Base-by-base conservation (phyloP, 2,329 filamentous ascomycete genomes). In the Ophiocordyceps robertsii region DNA sequence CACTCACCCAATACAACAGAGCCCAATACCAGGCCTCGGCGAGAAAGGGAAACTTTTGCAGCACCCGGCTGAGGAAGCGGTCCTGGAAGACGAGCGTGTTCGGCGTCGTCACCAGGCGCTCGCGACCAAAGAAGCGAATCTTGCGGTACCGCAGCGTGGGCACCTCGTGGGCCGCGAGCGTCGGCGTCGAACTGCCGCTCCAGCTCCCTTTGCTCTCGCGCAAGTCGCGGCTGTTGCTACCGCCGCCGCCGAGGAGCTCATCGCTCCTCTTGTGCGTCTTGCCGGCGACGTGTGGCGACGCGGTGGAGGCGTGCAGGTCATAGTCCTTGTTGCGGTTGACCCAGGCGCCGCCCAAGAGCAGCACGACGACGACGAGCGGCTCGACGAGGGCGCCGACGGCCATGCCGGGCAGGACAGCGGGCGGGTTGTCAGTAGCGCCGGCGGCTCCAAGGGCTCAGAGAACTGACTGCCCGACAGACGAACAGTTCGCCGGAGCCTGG, bases 1-100 rank as follows among this genome's bases (percentile, higher is more conserved):
- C 19, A 29, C 39, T 29, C 33, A 48, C 46, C 47, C 47, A 48
- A 31, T 48, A 48, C n/a, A 48, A 41, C 21, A 48, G 39, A 8
- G 41, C 81, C 80, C 82, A 86, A 63, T 86, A 86, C 40, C 86
- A 86, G 35, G 75, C 80, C 59, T 87, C 83, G 1, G 79, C 77
- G 27, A 86, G 58, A 55, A 87, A 87, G 0, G 83, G 82, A 49
- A 84, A 76, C 53, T 75, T 80, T 44, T 68, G 68, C 13, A 86
- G 67, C 31, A 86, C 50, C 5, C 80, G 69, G 55, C 77, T 82
- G 40, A 83, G 63, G 12, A 80, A 60, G 38, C 74, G 71, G 46
- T 74, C 68, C 48, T 71, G 67, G 53, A 80, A 82, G 7, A 73
- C 63, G 33, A 64, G 63, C 1, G 78, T 82, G 56, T 83, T 80